Percentiles rank a stretch among this genome's conserved stretches.
These are phyloP conservation scores for Penicillium italicum DNA, from an alignment of 2,329 filamentous ascomycete species.

Conservation along the genomic window DNA sequence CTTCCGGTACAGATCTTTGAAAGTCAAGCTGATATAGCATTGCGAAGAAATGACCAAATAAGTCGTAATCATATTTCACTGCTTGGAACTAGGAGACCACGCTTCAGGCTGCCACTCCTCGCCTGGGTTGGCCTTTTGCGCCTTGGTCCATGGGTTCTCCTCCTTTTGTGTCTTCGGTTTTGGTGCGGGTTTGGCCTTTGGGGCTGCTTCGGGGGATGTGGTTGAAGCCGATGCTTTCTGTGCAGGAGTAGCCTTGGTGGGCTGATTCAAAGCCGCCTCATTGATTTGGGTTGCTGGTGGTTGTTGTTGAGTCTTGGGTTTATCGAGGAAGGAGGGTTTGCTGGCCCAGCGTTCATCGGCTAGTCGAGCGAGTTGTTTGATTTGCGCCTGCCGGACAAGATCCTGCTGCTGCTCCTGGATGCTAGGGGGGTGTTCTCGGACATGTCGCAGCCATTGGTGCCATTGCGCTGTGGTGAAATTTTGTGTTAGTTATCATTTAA, in stretches of 20 bases:
- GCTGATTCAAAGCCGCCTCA: conserved; percentile 40
- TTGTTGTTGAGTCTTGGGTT: conserved; percentile 50
- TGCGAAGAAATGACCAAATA: neutral
- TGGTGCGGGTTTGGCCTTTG: conserved; percentile 6
- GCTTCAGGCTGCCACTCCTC: conserved; percentile 66
- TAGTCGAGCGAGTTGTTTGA: conserved; percentile 57
- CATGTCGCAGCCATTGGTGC: conserved; percentile 66
- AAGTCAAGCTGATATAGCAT: neutral
- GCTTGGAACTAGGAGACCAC: conserved; percentile 54
- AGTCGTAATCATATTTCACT: conserved; percentile 32
- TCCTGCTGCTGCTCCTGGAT: conserved; percentile 59
- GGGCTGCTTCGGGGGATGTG: neutral
- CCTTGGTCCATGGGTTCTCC: conserved; percentile 57
- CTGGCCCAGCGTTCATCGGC: conserved; percentile 61
- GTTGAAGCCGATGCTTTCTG: neutral
- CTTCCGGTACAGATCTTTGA: neutral
- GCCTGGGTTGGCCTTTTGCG: conserved; percentile 51
- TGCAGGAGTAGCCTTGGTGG: conserved; percentile 31
- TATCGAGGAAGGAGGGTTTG: conserved; percentile 57
- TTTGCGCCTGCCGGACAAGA: conserved; percentile 52
- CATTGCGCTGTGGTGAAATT: conserved; percentile 53
- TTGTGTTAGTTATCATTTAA: conserved; percentile 15
- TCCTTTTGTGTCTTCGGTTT: conserved; percentile 16
- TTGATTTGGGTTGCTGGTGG: conserved; percentile 44
- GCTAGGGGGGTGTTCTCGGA: conserved; percentile 54